phyloP scores from a whole-genome alignment of 305 asterid genomes.

The Petunia hybrid region DNA sequence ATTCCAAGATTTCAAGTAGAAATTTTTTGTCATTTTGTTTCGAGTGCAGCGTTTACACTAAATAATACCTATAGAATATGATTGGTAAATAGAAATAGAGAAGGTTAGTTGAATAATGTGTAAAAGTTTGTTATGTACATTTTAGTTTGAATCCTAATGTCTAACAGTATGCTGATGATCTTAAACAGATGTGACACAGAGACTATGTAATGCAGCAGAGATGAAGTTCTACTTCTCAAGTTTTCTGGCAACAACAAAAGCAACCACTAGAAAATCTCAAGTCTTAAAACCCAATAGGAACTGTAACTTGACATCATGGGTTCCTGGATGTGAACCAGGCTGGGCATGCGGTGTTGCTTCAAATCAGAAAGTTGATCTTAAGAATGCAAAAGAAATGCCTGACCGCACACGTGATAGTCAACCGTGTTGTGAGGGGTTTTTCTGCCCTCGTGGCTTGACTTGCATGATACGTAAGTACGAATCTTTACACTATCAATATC shows the following conservation, averaged over 20 bases:
- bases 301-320: constrained; percentile 90
- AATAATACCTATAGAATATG: no score
- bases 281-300: constrained; percentile 80
- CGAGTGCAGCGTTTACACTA: no score
- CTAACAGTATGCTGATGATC: constrained; percentile 44
- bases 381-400: constrained; percentile 67
- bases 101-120: no score
- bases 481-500: background rate
- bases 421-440: constrained; percentile 96
- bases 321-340: constrained; percentile 97
- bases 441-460: constrained; percentile 96
- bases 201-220: constrained; percentile 95
- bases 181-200: constrained; percentile 77
- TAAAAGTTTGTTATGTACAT: no score
- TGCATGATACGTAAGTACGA: constrained; percentile 96
- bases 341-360: constrained; percentile 78
- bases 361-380: constrained; percentile 70
- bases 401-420: constrained; percentile 62
- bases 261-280: constrained; percentile 56
- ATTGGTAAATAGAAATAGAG: no score
- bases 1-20: no score
- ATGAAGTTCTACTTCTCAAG: constrained; percentile 88
- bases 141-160: constrained; percentile 24
- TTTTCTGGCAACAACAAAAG: constrained; percentile 62
- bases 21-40: no score